Conservation (phyloP, 129 eudicot species). For the Flaveria robusta region DNA sequence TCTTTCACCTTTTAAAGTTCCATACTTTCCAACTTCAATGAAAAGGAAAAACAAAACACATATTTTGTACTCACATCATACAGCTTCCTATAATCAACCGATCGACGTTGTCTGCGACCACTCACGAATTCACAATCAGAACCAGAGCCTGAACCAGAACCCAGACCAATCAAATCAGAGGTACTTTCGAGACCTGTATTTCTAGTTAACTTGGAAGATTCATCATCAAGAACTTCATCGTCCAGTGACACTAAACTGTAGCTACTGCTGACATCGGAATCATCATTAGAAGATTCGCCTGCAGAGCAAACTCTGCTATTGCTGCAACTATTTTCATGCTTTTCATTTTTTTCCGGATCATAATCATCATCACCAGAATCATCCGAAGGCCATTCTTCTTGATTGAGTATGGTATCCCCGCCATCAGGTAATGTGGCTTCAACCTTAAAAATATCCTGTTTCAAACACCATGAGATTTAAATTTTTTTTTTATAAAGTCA, state of each 20-base stretch:
- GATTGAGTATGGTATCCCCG: slow-evolving; percentile 49
- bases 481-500: neutral
- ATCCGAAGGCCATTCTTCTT: slow-evolving; percentile 95
- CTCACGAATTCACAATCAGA: slow-evolving; percentile 56
- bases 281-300: slow-evolving; percentile 43
- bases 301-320: slow-evolving; percentile 46
- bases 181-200: slow-evolving; percentile 24
- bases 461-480: slow-evolving; percentile 22
- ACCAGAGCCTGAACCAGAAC: slow-evolving; percentile 50
- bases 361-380: slow-evolving; percentile 94
- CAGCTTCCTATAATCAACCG: slow-evolving; percentile 78
- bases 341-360: slow-evolving; percentile 69
- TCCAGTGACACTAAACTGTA: slow-evolving; percentile 65
- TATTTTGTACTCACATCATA: slow-evolving; percentile 65
- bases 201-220: slow-evolving; percentile 32
- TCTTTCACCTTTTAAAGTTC: slow-evolving; percentile 10
- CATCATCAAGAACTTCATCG: slow-evolving; percentile 44
- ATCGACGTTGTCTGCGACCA: slow-evolving; percentile 70
- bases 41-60: neutral
- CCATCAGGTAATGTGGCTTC: slow-evolving; percentile 83
- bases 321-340: slow-evolving; percentile 47
- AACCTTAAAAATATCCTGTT: slow-evolving; percentile 82
- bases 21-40: neutral
- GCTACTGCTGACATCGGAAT: slow-evolving; percentile 45
- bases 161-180: slow-evolving; percentile 30